These are phyloP conservation scores for Xanthoceras sorbifolium DNA, from an alignment of 345 rosid genomes.

Conservation along the genomic window DNA sequence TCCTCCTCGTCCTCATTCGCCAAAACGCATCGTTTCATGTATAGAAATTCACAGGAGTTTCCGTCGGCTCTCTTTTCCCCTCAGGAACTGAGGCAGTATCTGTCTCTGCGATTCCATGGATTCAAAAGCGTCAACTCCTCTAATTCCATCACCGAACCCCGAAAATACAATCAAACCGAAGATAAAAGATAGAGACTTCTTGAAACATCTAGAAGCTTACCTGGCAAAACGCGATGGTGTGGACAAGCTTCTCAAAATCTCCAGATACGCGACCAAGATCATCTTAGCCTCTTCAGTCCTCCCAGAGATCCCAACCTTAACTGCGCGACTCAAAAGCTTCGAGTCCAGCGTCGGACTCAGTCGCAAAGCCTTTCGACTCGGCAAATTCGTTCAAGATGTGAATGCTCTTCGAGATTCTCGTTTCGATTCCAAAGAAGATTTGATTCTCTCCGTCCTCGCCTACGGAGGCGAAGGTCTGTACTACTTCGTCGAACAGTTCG, in stretches of 20 bases:
- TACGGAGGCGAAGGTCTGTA: constrained; percentile 90
- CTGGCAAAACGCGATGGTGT: constrained; percentile 84
- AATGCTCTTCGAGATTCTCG: constrained; percentile 63
- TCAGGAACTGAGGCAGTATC: no score
- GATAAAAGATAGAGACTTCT: constrained; percentile 47
- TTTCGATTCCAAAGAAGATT: constrained; percentile 46
- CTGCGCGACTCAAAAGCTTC: constrained; percentile 61
- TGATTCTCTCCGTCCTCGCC: constrained; percentile 49
- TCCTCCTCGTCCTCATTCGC: background rate
- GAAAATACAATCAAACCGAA: constrained; percentile 13
- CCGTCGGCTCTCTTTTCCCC: background rate
- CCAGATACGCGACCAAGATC: constrained; percentile 86
- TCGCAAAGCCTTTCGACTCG: constrained; percentile 94
- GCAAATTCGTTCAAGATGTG: constrained; percentile 85
- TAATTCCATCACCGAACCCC: background rate
- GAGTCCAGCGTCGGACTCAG: constrained; percentile 95
- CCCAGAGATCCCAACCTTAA: constrained; percentile 47
- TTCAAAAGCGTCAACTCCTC: constrained; percentile 28
- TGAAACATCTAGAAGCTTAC: constrained; percentile 74
- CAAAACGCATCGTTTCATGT: background rate
- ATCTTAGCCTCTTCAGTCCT: constrained; percentile 62
- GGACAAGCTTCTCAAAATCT: constrained; percentile 88
- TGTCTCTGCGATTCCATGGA: constrained; percentile 33
- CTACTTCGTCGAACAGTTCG: constrained; percentile 78
- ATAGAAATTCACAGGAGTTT: no score